Percentiles rank a stretch among this genome's conserved stretches.
Evolutionary conservation across 2,329 filamentous ascomycete genomes (phyloP).

Genomic region (Didymella exigua): DNA sequence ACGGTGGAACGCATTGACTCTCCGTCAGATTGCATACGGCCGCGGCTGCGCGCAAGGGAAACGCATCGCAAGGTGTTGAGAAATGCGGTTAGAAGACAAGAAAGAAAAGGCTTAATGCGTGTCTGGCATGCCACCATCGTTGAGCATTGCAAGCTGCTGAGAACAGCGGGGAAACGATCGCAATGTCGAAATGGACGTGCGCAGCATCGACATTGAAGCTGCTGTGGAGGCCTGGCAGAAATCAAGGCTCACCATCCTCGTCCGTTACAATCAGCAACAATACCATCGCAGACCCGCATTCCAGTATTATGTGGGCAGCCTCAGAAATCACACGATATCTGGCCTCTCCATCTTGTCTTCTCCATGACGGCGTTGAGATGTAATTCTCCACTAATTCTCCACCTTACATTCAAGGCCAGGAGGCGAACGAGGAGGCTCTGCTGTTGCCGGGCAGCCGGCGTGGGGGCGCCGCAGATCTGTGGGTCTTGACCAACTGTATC

Average conservation of each 20-base stretch:
- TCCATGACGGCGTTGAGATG: constrained; percentile 17
- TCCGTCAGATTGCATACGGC: background rate
- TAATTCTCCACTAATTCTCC: constrained; percentile 19
- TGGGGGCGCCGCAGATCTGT: constrained; percentile 18
- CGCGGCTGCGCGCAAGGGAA: constrained; percentile 4
- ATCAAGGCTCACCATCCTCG: background rate
- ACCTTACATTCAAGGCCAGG: background rate
- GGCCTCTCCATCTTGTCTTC: constrained; percentile 1
- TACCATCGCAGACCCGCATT: background rate
- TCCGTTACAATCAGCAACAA: background rate
- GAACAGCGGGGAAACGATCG: constrained; percentile 5
- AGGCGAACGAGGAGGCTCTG: constrained; percentile 19
- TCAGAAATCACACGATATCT: background rate
- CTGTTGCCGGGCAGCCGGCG: constrained; percentile 11
- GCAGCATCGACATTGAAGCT: background rate
- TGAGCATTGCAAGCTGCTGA: background rate
- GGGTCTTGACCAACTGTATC: constrained; percentile 6
- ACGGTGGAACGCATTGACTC: background rate
- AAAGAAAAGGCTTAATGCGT: background rate
- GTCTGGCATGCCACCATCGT: background rate
- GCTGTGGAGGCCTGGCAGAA: background rate
- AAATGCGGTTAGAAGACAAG: background rate
- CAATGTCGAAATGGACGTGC: constrained; percentile 6
- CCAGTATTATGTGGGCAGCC: background rate
- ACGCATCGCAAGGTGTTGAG: background rate